Conservation (phyloP, 2,329 filamentous ascomycete species). For the Coniochaeta sp. region DNA sequence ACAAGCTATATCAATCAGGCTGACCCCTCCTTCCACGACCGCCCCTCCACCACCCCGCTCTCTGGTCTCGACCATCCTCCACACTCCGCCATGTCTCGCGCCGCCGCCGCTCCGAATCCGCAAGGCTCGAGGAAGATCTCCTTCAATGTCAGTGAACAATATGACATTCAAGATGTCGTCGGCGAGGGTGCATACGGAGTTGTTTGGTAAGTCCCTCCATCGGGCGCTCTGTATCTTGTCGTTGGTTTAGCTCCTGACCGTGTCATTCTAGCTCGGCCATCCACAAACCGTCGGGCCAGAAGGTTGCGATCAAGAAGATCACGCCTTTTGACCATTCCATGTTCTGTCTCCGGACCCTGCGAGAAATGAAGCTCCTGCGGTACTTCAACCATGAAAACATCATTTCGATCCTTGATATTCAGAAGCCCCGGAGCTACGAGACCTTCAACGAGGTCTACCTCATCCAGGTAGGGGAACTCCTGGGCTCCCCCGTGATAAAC, state of each 20-base stretch:
- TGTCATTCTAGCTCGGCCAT: conserved; percentile 69
- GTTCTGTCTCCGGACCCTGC: conserved; percentile 93
- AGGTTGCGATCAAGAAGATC: conserved; percentile 99
- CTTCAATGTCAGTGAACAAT: conserved; percentile 99
- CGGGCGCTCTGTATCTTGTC: not conserved
- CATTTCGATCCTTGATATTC: conserved; percentile 98
- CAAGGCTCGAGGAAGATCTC: conserved; percentile 85
- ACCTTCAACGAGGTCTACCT: conserved; percentile 97
- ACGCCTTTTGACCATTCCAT: conserved; percentile 98
- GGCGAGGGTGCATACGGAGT: conserved; percentile 98
- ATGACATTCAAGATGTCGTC: conserved; percentile 98
- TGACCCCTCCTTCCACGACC: not conserved
- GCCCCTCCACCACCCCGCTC: not conserved
- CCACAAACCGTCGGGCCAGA: conserved; percentile 96
- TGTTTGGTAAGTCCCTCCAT: conserved; percentile 68
- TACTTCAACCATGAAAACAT: conserved; percentile 99
- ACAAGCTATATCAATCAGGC: conserved; percentile 1
- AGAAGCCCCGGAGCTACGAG: conserved; percentile 94
- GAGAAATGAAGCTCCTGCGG: conserved; percentile 97
- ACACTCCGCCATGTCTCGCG: conserved; percentile 42
- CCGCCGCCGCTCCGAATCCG: conserved; percentile 44
- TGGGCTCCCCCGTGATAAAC: not conserved
- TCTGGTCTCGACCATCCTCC: not conserved
- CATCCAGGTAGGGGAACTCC: conserved; percentile 65
- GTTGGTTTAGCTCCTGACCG: not conserved